A percentile compares a stretch with the other conserved stretches of the same genome.
phyloP scores from a whole-genome alignment of 2,329 filamentous ascomycete species.

The Periconia macrospinosa region DNA sequence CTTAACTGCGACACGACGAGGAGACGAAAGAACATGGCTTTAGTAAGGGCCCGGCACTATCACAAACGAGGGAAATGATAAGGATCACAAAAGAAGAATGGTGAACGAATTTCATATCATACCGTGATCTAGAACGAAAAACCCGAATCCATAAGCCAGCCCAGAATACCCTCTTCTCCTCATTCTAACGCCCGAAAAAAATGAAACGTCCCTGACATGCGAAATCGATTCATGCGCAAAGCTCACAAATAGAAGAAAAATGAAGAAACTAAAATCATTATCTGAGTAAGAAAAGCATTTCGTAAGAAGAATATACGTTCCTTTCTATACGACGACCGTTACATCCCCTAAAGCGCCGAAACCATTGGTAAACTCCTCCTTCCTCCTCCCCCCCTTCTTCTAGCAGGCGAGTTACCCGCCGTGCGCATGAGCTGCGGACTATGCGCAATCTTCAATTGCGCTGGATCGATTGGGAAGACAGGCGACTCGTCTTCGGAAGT shows the following conservation, averaged over 20 bases:
- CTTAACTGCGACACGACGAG: too few relatives aligned
- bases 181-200: too few relatives aligned
- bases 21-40: too few relatives aligned
- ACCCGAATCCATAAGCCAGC: too few relatives aligned
- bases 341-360: conserved; percentile 23
- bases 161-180: too few relatives aligned
- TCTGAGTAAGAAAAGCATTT: not conserved
- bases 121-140: too few relatives aligned
- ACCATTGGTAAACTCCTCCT: conserved; percentile 29
- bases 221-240: too few relatives aligned
- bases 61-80: too few relatives aligned
- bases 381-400: conserved; percentile 20
- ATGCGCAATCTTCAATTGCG: conserved; percentile 9
- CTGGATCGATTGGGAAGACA: conserved; percentile 1
- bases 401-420: conserved; percentile 18
- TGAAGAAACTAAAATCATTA: not conserved
- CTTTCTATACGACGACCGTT: not conserved
- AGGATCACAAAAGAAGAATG: too few relatives aligned
- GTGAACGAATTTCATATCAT: too few relatives aligned
- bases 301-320: not conserved
- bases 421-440: conserved; percentile 31
- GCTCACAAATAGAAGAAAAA: not conserved
- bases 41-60: too few relatives aligned
- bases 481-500: conserved; percentile 27
- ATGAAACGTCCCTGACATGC: too few relatives aligned